Percentiles rank a stretch among this genome's conserved stretches.
These are phyloP conservation scores for Phytophthora sp. DNA, from an alignment of 352 stramenopile species.

Conservation along the genomic window DNA sequence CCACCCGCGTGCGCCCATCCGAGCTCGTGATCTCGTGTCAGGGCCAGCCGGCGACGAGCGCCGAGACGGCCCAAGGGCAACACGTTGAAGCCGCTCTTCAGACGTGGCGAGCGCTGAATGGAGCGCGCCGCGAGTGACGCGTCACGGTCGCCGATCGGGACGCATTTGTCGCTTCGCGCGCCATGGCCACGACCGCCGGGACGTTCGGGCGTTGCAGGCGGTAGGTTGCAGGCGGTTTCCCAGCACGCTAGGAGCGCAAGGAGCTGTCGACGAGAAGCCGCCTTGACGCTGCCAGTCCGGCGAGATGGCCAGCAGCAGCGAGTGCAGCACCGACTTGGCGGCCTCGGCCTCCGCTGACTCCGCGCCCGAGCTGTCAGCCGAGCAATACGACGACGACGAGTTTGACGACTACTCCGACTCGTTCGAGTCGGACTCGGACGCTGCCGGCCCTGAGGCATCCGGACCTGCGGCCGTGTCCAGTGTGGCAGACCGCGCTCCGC, in stretches of 20 bases:
- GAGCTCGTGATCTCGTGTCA: constrained; percentile 7
- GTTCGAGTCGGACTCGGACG: constrained; percentile 45
- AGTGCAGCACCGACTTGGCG: constrained; percentile 26
- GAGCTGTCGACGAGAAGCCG: too few relatives aligned
- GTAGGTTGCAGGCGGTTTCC: neutral
- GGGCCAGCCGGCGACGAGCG: neutral
- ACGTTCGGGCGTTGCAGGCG: constrained; percentile 4
- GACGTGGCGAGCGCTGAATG: constrained; percentile 11
- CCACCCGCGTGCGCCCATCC: constrained; percentile 17
- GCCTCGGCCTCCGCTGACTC: constrained; percentile 2
- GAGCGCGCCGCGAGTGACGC: constrained; percentile 11
- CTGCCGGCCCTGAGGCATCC: neutral
- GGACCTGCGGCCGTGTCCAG: neutral
- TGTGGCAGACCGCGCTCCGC: neutral
- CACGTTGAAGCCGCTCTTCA: constrained; percentile 16
- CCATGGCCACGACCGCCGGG: neutral
- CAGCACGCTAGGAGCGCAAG: too few relatives aligned
- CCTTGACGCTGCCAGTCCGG: neutral
- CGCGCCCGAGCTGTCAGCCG: neutral
- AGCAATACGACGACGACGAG: constrained; percentile 46
- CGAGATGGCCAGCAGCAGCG: constrained; percentile 14
- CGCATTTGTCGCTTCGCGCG: neutral
- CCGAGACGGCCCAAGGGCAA: neutral
- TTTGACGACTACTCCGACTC: constrained; percentile 64
- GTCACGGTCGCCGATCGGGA: constrained; percentile 1